phyloP scores from a whole-genome alignment of 2,329 filamentous ascomycete genomes.

The Penicillium expansum region DNA sequence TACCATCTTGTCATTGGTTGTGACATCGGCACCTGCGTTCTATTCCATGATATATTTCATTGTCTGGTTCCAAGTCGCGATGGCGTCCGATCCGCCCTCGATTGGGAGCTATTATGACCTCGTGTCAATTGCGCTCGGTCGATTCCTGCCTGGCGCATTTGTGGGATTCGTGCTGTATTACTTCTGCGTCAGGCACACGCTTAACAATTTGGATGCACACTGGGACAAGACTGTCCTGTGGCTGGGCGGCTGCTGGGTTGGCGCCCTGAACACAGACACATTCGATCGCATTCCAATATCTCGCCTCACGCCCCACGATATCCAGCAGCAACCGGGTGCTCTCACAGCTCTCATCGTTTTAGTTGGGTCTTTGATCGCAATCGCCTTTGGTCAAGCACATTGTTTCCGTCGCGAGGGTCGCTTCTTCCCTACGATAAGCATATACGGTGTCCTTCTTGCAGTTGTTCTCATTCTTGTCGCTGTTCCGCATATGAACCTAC shows the following conservation, averaged over 20 bases:
- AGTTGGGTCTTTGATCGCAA: constrained; percentile 49
- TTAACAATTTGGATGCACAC: constrained; percentile 54
- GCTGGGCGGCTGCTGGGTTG: constrained; percentile 61
- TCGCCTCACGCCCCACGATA: constrained; percentile 60
- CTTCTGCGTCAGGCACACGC: constrained; percentile 51
- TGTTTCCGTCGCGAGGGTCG: constrained; percentile 57
- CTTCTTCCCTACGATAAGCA: constrained; percentile 47
- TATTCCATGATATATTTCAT: constrained; percentile 55
- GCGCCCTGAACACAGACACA: constrained; percentile 61
- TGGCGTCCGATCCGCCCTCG: constrained; percentile 59
- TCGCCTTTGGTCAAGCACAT: constrained; percentile 57
- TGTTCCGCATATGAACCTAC: constrained; percentile 56
- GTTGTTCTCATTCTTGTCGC: constrained; percentile 50
- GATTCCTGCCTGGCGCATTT: constrained; percentile 60
- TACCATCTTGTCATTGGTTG: constrained; percentile 55
- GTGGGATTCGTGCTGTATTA: constrained; percentile 57
- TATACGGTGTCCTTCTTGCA: constrained; percentile 46
- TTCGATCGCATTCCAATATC: constrained; percentile 63
- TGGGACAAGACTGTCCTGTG: constrained; percentile 61
- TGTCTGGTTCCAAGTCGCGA: constrained; percentile 60
- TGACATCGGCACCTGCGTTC: constrained; percentile 55
- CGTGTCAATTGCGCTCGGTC: constrained; percentile 53
- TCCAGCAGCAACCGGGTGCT: constrained; percentile 60
- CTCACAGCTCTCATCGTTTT: constrained; percentile 56
- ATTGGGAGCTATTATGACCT: constrained; percentile 55